phyloP scores from a whole-genome alignment of 2,329 filamentous ascomycete species.

The Claviceps pazoutovae region DNA sequence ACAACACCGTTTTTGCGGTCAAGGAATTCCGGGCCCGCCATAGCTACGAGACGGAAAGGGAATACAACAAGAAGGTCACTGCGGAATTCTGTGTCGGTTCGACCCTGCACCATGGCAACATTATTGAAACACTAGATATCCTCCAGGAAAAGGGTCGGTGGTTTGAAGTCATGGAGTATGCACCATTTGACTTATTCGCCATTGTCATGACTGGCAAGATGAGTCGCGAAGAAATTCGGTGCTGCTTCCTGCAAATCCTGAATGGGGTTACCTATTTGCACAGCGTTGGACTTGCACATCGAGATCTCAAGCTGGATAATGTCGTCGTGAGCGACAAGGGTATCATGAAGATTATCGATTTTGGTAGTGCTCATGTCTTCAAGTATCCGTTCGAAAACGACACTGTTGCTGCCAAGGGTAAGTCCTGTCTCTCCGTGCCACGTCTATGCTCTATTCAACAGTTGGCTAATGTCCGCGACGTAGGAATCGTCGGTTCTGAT shows the following conservation, averaged over 20 bases:
- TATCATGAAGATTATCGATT: conserved; percentile 99
- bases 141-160: conserved; percentile 86
- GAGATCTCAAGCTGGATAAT: conserved; percentile 93
- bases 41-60: conserved; percentile 83
- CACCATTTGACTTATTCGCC: conserved; percentile 88
- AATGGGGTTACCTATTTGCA: conserved; percentile 92
- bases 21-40: conserved; percentile 93
- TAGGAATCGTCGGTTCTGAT: conserved; percentile 65
- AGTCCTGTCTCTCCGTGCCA: not conserved
- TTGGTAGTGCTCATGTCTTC: conserved; percentile 93
- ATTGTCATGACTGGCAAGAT: conserved; percentile 99
- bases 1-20: conserved; percentile 88
- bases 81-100: conserved; percentile 97
- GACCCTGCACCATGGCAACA: conserved; percentile 91
- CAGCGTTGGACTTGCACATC: conserved; percentile 85
- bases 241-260: conserved; percentile 85
- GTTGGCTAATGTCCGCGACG: conserved; percentile 6
- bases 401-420: conserved; percentile 25
- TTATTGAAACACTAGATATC: conserved; percentile 95
- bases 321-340: conserved; percentile 92
- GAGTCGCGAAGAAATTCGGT: conserved; percentile 79
- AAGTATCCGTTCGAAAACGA: conserved; percentile 89
- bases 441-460: not conserved
- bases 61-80: conserved; percentile 96
- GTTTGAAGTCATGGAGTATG: conserved; percentile 99